Evolutionary conservation across 1,284 basidiomycete genomes (phyloP).

Genomic region (Irpex rosettiformis): DNA sequence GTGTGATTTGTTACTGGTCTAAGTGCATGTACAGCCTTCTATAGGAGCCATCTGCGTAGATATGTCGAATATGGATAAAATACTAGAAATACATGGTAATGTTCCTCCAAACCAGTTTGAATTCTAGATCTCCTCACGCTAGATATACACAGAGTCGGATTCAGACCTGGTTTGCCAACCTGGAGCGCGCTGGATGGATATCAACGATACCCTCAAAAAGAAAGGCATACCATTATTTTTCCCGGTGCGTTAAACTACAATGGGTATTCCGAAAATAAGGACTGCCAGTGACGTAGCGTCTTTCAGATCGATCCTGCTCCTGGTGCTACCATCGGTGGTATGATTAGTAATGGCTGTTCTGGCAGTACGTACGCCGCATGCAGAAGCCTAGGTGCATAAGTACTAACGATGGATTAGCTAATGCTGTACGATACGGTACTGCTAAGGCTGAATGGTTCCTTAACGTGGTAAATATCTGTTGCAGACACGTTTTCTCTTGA

Average conservation of each 20-base stretch:
- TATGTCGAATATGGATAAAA: conserved; percentile 81
- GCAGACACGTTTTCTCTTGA: neutral
- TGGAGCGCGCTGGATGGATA: conserved; percentile 83
- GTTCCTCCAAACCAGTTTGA: conserved; percentile 18
- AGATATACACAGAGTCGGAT: conserved; percentile 56
- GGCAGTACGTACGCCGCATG: conserved; percentile 49
- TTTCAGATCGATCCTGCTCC: conserved; percentile 74
- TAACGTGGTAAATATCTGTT: conserved; percentile 53
- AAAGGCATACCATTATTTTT: conserved; percentile 84
- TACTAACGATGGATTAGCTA: conserved; percentile 34
- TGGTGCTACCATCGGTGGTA: conserved; percentile 86
- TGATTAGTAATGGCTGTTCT: conserved; percentile 84
- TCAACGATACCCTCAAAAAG: conserved; percentile 73
- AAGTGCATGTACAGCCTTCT: conserved; percentile 17
- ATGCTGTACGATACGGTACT: conserved; percentile 68
- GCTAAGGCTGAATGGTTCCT: conserved; percentile 51
- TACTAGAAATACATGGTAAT: conserved; percentile 72
- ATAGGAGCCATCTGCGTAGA: conserved; percentile 52
- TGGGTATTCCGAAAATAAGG: neutral
- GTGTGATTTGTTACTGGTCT: neutral
- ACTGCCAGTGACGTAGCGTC: neutral
- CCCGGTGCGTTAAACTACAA: conserved; percentile 54
- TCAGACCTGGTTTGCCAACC: conserved; percentile 81
- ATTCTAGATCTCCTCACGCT: neutral
- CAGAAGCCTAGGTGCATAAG: neutral